phyloP scores from a whole-genome alignment of 148 eudicot species.

The Arctostaphylos glauca region DNA sequence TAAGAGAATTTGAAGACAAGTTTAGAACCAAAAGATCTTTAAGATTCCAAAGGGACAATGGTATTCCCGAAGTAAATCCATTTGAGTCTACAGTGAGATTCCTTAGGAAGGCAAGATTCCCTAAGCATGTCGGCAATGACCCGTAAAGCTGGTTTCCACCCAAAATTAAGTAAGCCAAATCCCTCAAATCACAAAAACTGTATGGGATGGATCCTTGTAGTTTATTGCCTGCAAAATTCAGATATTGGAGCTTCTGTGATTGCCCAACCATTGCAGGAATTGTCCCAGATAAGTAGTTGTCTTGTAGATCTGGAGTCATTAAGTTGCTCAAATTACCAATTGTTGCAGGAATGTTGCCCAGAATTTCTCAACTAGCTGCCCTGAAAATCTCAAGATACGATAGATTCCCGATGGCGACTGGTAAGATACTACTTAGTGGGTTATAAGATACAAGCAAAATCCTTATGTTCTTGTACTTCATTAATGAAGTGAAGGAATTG shows the following conservation, averaged over 20 bases:
- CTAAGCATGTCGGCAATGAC: slow-evolving; percentile 7
- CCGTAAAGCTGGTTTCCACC: not conserved
- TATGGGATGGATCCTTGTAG: slow-evolving; percentile 6
- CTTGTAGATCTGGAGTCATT: not conserved
- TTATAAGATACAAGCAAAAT: not conserved
- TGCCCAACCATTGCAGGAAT: not conserved
- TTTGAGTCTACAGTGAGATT: not conserved
- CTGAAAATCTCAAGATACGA: not conserved
- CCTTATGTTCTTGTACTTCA: not conserved
- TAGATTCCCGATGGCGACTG: slow-evolving; percentile 13
- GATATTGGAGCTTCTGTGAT: not conserved
- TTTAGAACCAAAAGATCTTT: slow-evolving; percentile 6
- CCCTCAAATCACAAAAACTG: not conserved
- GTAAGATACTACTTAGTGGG: not conserved
- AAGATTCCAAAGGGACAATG: not conserved
- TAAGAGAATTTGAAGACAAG: slow-evolving; percentile 7
- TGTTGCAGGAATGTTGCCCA: not conserved
- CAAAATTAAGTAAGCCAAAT: not conserved
- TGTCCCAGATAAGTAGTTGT: not conserved
- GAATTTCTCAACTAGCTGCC: not conserved
- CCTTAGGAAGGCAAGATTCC: slow-evolving; percentile 1
- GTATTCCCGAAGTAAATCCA: slow-evolving; percentile 4
- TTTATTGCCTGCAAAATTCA: not conserved
- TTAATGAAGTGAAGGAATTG: not conserved
- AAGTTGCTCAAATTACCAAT: slow-evolving; percentile 11